Base-by-base conservation (phyloP, 2,329 filamentous ascomycete species). In the Didymella exigua region DNA sequence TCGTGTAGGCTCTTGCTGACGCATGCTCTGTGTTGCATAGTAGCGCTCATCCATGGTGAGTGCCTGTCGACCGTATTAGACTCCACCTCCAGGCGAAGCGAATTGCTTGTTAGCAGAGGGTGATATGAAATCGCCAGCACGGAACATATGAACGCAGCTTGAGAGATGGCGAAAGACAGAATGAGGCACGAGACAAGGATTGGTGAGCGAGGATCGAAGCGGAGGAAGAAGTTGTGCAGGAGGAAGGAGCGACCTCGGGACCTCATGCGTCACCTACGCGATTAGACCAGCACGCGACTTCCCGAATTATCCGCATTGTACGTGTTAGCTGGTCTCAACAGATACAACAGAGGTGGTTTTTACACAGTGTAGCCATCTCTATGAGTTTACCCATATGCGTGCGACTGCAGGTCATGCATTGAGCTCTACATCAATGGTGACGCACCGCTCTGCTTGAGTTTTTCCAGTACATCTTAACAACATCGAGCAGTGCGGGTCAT, bases 171-270 rank as follows among this genome's bases (percentile, higher is more conserved):
- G 23, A 21, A 16, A 27, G 44, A 30, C 30, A 52, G 43, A 42
- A 26, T 10, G 43, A 42, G 14, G 33, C 21, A 41, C 14, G 34
- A 21, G 41, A 16, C 23, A 23, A 26, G 49, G 19, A 49, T 50
- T 52, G 61, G 47, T 38, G 36, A 40, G 44, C n/a, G 18, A 31
- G 18, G 8, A 23, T 47, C 3, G 42, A 38, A 31, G 60, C 42
- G 36, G 33, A 50, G 48, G 18, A 26, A 52, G 66, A 68, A 69
- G 59, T 56, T 30, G 59, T 58, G 41, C 54, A 55, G 46, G 53
- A 59, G 57, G 65, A 68, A 70, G 60, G 53, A 56, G 50, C 63
- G 33, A 21, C 18, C 33, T 19, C 18, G n/a, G n/a, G 40, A 56
- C 58, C 51, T 42, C 29, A 53, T 24, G 41, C 38, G 41, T 54